Percentiles rank a stretch among this genome's conserved stretches.
These are phyloP conservation scores for Venturia oleaginea DNA, from an alignment of 2,329 filamentous ascomycete genomes.

Conservation along the genomic window DNA sequence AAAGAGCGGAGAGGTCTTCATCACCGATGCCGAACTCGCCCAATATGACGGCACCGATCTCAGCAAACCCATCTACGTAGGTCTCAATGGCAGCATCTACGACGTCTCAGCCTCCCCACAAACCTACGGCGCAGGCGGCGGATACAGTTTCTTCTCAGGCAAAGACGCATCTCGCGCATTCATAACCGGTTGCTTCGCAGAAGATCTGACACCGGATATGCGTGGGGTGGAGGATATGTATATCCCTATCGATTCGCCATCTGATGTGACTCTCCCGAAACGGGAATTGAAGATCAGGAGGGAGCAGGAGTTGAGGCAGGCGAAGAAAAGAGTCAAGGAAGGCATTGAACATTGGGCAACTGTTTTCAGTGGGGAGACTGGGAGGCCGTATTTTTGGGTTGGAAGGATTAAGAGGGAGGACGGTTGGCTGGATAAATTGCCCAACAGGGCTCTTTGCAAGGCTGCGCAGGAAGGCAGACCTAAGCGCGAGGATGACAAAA, in stretches of 20 bases:
- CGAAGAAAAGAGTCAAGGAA: conserved; percentile 54
- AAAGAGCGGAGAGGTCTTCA: conserved; percentile 49
- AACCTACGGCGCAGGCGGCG: conserved; percentile 59
- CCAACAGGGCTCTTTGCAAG: conserved; percentile 58
- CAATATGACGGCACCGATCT: conserved; percentile 70
- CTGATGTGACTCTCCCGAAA: conserved; percentile 20
- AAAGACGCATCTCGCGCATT: conserved; percentile 80
- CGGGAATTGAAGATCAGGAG: conserved; percentile 40
- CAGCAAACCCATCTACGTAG: conserved; percentile 73
- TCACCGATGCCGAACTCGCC: conserved; percentile 68
- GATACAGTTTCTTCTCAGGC: conserved; percentile 80
- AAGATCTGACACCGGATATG: conserved; percentile 76
- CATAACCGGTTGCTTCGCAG: conserved; percentile 84
- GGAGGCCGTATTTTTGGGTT: conserved; percentile 71
- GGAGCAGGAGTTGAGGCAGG: conserved; percentile 55
- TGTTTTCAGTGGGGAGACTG: conserved; percentile 62
- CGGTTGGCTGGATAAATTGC: conserved; percentile 50
- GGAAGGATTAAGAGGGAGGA: conserved; percentile 60
- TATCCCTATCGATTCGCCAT: conserved; percentile 50
- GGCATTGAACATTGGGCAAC: conserved; percentile 71
- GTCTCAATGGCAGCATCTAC: conserved; percentile 80
- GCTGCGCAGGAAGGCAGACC: conserved; percentile 58
- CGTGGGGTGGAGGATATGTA: conserved; percentile 83
- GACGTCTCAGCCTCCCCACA: conserved; percentile 54
- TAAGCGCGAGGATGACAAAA: background rate